phyloP scores from a whole-genome alignment of 306 rosid genomes.

The Mimosa pudica region DNA sequence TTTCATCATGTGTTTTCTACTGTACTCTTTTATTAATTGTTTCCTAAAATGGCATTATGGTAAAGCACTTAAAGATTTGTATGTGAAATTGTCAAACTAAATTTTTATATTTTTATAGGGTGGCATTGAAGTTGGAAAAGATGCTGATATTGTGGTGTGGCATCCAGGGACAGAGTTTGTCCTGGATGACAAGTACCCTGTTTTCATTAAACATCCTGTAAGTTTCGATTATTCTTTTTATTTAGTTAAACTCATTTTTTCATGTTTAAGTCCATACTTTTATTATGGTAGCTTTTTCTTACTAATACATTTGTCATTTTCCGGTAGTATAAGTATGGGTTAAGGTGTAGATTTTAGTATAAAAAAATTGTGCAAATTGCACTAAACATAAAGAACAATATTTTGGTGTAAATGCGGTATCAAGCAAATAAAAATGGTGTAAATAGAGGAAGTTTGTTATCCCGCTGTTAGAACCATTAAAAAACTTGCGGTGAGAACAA shows the following conservation, averaged over 20 bases:
- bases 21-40: background rate
- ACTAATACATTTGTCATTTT: background rate
- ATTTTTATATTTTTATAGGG: constrained; percentile 60
- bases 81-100: background rate
- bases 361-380: too few species aligned
- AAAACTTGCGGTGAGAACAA: too few species aligned
- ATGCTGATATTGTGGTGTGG: constrained; percentile 92
- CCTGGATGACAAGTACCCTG: constrained; percentile 57
- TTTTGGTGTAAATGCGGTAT: too few species aligned
- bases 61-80: background rate
- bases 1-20: background rate
- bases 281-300: constrained; percentile 25
- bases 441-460: too few species aligned
- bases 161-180: constrained; percentile 80
- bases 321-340: background rate
- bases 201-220: constrained; percentile 74
- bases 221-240: constrained; percentile 27
- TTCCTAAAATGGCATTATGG: too few species aligned
- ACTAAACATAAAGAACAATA: too few species aligned
- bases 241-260: constrained; percentile 21
- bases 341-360: too few species aligned
- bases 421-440: too few species aligned
- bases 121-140: constrained; percentile 70
- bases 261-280: constrained; percentile 8
- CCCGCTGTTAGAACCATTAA: too few species aligned